These are phyloP conservation scores for Leccinum griseonigrum DNA, from an alignment of 1,284 basidiomycete species.

Conservation along the genomic window DNA sequence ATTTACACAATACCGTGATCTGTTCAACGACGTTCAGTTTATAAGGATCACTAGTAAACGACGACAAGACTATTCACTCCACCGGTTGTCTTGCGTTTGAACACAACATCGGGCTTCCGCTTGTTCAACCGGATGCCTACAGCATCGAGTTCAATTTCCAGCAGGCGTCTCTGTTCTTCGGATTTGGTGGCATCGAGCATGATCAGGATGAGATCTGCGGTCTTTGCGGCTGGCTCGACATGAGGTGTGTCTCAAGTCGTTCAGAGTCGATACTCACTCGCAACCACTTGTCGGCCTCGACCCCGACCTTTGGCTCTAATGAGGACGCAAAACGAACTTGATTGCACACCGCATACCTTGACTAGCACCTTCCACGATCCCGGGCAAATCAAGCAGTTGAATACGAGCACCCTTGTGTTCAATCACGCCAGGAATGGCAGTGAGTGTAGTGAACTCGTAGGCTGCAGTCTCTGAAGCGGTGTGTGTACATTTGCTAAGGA, in stretches of 20 bases:
- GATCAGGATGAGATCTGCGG: slow-evolving; percentile 92
- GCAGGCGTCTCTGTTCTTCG: slow-evolving; percentile 83
- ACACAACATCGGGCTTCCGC: slow-evolving; percentile 82
- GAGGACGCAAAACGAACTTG: not conserved
- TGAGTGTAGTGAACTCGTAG: slow-evolving; percentile 95
- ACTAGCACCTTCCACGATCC: slow-evolving; percentile 96
- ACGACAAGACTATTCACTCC: slow-evolving; percentile 58
- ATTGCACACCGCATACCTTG: slow-evolving; percentile 47
- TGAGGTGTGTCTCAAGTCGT: slow-evolving; percentile 3
- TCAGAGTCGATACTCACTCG: slow-evolving; percentile 46
- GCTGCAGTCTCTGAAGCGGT: slow-evolving; percentile 88
- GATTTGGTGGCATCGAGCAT: slow-evolving; percentile 98
- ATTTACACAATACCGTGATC: slow-evolving; percentile 27
- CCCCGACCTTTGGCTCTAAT: slow-evolving; percentile 63
- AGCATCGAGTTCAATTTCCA: slow-evolving; percentile 93
- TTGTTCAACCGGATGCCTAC: slow-evolving; percentile 96
- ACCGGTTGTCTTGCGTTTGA: slow-evolving; percentile 85
- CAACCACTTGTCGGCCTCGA: slow-evolving; percentile 93
- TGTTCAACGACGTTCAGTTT: slow-evolving; percentile 6
- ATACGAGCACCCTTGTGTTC: slow-evolving; percentile 93
- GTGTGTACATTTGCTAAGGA: slow-evolving; percentile 89
- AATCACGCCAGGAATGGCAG: slow-evolving; percentile 92
- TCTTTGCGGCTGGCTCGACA: slow-evolving; percentile 73
- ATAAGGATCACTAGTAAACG: not conserved
- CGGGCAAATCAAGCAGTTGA: slow-evolving; percentile 93